Conservation (phyloP, 192 early-diverging fungal genomes). For the Phlyctochytrium bullatum region DNA sequence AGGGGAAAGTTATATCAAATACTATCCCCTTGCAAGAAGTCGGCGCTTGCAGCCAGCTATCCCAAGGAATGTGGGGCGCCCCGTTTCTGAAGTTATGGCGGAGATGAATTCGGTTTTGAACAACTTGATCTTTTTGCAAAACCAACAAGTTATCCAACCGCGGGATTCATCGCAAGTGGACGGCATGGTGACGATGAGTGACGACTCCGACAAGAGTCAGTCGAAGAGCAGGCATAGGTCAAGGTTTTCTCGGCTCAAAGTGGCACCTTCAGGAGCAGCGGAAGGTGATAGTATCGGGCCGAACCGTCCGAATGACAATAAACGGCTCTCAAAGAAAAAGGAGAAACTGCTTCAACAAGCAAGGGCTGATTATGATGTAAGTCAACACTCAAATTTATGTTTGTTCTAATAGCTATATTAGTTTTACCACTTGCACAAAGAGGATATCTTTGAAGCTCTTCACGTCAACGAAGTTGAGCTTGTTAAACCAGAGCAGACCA, state of each 20-base stretch:
- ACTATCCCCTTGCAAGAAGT: background rate
- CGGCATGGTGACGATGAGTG: no score
- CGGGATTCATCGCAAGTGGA: no score
- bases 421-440: constrained; percentile 4
- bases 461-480: background rate
- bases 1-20: background rate
- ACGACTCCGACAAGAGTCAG: no score
- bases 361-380: background rate
- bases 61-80: constrained; percentile 4
- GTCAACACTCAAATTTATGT: background rate
- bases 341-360: background rate
- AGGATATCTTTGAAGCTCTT: background rate
- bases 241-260: no score
- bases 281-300: no score
- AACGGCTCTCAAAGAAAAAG: background rate
- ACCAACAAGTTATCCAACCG: no score
- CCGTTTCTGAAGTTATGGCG: constrained; percentile 15
- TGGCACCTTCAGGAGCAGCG: no score
- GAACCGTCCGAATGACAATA: no score
- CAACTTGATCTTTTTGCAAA: constrained; percentile 13
- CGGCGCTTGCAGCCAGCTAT: constrained; percentile 10
- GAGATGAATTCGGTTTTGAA: constrained; percentile 22
- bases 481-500: background rate
- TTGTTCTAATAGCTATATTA: background rate
- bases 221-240: no score